Conservation (phyloP, 495 filamentous ascomycete genomes). For the Durotheca rogersii region DNA sequence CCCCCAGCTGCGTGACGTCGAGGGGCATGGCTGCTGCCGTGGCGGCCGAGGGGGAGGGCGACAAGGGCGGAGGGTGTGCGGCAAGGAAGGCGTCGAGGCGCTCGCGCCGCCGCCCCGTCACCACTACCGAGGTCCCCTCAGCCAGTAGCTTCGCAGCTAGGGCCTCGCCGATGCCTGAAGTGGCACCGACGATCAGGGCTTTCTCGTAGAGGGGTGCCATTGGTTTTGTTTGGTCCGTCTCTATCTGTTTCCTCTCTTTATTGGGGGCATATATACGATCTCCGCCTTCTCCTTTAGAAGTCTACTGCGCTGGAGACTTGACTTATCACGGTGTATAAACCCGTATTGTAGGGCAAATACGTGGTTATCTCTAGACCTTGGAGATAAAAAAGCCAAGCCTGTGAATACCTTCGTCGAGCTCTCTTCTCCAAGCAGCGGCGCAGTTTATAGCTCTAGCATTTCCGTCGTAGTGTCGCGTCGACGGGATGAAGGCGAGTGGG, state of each 20-base stretch:
- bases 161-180: conserved; percentile 64
- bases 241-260: too few relatives aligned
- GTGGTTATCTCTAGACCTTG: background rate
- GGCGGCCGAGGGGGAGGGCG: conserved; percentile 44
- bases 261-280: too few relatives aligned
- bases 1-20: conserved; percentile 58
- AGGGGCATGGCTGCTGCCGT: conserved; percentile 33
- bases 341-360: too few relatives aligned
- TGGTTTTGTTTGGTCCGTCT: background rate
- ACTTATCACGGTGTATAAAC: too few relatives aligned
- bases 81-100: conserved; percentile 58
- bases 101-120: conserved; percentile 59
- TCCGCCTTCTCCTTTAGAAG: too few relatives aligned
- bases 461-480: background rate
- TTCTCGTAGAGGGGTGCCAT: conserved; percentile 63
- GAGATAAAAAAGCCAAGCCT: too few relatives aligned
- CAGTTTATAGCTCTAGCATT: background rate
- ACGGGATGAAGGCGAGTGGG: background rate
- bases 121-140: conserved; percentile 56
- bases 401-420: too few relatives aligned
- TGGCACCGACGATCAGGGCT: conserved; percentile 67
- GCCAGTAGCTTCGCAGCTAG: conserved; percentile 58
- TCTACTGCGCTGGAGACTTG: too few relatives aligned
- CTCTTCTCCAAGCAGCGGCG: background rate
- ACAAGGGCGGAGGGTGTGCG: too few relatives aligned